Percentiles rank a stretch among this genome's conserved stretches.
Conservation (phyloP, 2,329 filamentous ascomycete species). For the Alternaria sp. region DNA sequence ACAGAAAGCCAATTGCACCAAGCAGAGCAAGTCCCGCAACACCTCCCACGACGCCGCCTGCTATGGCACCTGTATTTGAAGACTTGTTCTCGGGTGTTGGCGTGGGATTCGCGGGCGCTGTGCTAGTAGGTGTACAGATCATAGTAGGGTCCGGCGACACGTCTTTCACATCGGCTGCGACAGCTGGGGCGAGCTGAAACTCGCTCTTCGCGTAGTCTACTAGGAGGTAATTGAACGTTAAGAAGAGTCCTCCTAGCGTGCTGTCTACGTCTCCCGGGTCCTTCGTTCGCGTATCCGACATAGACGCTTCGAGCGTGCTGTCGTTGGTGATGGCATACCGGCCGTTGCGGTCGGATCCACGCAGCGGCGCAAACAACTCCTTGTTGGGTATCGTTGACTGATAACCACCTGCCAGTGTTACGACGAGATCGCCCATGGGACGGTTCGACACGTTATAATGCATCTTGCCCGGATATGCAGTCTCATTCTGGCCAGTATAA, state of each 20-base stretch:
- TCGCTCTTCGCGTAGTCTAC: slow-evolving; percentile 22
- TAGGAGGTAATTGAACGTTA: slow-evolving; percentile 23
- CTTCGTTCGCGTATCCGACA: slow-evolving; percentile 14
- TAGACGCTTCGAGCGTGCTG: slow-evolving; percentile 17
- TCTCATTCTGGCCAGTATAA: slow-evolving; percentile 9
- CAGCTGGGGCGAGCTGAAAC: slow-evolving; percentile 19
- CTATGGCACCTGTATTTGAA: slow-evolving; percentile 9
- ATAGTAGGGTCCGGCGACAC: slow-evolving; percentile 10
- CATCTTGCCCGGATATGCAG: slow-evolving; percentile 14
- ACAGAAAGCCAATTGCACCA: not conserved
- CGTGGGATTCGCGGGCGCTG: not conserved
- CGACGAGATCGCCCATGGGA: slow-evolving; percentile 12
- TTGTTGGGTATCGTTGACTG: slow-evolving; percentile 18
- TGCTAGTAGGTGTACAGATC: slow-evolving; percentile 9
- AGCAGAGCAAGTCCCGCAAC: slow-evolving; percentile 9
- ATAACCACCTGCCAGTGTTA: slow-evolving; percentile 18
- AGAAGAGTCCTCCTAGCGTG: slow-evolving; percentile 17
- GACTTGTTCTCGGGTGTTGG: not conserved
- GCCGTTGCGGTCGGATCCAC: slow-evolving; percentile 21
- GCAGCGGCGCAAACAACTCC: slow-evolving; percentile 20
- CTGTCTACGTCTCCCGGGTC: slow-evolving; percentile 11
- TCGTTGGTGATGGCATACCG: slow-evolving; percentile 22
- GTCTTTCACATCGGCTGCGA: slow-evolving; percentile 1
- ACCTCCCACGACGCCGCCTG: slow-evolving; percentile 14
- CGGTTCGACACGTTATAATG: slow-evolving; percentile 10